Conservation (phyloP, 306 rosid species). For the Dalbergia cultrata region DNA sequence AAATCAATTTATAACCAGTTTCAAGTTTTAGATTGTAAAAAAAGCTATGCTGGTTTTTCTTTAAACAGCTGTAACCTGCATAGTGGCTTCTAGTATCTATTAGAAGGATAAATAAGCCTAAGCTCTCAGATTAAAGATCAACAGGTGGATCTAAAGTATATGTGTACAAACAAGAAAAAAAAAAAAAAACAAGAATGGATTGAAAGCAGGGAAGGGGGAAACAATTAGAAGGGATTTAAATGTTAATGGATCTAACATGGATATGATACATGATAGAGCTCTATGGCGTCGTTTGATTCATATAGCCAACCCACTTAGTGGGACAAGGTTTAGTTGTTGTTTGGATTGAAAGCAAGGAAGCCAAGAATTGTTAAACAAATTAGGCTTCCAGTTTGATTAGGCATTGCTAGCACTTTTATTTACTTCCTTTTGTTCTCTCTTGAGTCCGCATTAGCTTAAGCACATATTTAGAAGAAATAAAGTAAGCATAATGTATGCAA, state of each 20-base stretch:
- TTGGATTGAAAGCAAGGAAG: neutral
- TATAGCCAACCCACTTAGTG: no score
- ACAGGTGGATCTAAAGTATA: constrained; percentile 5
- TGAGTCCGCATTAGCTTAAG: neutral
- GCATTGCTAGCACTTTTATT: neutral
- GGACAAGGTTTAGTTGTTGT: no score
- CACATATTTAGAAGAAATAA: neutral
- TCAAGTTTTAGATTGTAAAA: no score
- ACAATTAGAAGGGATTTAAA: no score
- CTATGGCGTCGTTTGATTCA: no score
- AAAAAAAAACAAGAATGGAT: neutral
- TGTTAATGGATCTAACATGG: no score
- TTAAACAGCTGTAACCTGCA: no score
- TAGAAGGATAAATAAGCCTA: no score
- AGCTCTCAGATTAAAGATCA: neutral
- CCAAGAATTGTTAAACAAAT: neutral
- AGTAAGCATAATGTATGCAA: neutral
- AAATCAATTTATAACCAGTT: no score
- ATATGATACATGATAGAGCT: no score
- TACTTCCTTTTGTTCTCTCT: neutral
- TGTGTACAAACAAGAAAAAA: neutral
- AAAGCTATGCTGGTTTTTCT: neutral
- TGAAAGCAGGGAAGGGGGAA: neutral
- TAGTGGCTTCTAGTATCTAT: no score
- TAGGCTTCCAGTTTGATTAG: neutral